A percentile compares a stretch with the other conserved stretches of the same genome.
These are phyloP conservation scores for Fusarium robinianum DNA, from an alignment of 2,329 filamentous ascomycete genomes.

Conservation along the genomic window DNA sequence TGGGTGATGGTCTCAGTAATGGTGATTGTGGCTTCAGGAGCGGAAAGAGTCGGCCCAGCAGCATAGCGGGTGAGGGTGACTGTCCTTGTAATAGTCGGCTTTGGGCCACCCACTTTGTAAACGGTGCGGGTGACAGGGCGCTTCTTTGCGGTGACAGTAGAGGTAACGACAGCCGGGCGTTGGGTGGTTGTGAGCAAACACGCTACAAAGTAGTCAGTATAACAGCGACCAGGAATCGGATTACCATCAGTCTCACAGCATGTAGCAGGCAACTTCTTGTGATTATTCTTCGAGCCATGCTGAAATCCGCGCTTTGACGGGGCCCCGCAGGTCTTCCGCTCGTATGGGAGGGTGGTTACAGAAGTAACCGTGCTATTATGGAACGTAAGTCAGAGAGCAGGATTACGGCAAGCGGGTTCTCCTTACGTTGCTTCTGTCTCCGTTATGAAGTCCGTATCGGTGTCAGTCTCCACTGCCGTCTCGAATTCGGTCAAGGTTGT, in stretches of 20 bases:
- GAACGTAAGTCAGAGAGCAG: too few species aligned
- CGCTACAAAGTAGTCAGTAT: too few species aligned
- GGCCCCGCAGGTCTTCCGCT: too few species aligned
- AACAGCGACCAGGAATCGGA: too few species aligned
- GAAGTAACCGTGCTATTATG: too few species aligned
- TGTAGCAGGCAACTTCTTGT: too few species aligned
- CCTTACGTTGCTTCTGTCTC: neutral
- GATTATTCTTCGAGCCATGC: too few species aligned
- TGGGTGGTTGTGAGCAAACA: constrained; percentile 1
- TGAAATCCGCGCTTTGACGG: too few species aligned
- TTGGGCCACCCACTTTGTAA: neutral
- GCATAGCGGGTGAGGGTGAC: neutral
- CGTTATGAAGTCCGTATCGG: neutral
- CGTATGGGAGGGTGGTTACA: too few species aligned
- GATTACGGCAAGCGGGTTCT: neutral
- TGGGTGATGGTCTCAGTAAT: neutral
- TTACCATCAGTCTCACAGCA: too few species aligned
- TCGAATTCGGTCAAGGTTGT: neutral
- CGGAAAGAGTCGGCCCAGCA: neutral
- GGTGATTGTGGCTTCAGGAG: neutral
- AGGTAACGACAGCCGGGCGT: neutral
- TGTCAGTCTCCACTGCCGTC: neutral
- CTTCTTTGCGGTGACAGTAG: neutral
- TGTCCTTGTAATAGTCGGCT: neutral
- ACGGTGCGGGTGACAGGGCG: neutral